Evolutionary conservation across 2,329 filamentous ascomycete species (phyloP), one percentile per base, ranked within the genome.

Genomic region (Phaeomoniella chlamydospora): DNA sequence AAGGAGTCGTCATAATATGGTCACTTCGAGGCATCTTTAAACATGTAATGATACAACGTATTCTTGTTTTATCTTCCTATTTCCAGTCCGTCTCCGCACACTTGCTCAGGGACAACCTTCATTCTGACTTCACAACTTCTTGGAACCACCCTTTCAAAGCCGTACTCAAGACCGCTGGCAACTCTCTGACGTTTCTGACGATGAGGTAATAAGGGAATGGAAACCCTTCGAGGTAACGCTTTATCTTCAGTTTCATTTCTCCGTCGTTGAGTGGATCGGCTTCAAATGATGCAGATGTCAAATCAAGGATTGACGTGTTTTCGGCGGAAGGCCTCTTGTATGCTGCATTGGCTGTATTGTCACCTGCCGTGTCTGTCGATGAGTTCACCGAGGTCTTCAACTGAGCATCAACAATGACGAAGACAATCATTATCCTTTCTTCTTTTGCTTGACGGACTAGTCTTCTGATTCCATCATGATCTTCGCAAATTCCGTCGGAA

Each of bases 121-220:
- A 36, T 13, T n/a, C 47, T 18, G 48, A 48, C 33, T 66, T 65
- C 17, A 73, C 73, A 47, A 78, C 72, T 52, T 78, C 74, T 3
- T 82, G 78, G 67, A 99, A 94, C 92, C 92, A 98, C 45, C 92
- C 92, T 60, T 88, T 80, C 62, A 99, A 61, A 46, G 94, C 71
- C 17, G 82, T 82, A 11, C 86, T 83, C 58, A 99, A 58, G 31
- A 94, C 87, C 19, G 75, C 77, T 3, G 92, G 90, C 51, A 99
- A 66, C 58, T 98, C 90, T 50, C 80, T 77, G 33, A 98, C 77
- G 61, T 96, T 77, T 45, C 88, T 77, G 39, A 98, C 90, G 46
- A 98, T 84, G 38, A 98, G 63, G 55, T 96, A 99, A 63, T 94
- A 98, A 55, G 81, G 77, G 62, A 99, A 99, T 0, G 92, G 90